Base-by-base conservation (phyloP, 2,329 filamentous ascomycete species). In the Penicillium sp. region DNA sequence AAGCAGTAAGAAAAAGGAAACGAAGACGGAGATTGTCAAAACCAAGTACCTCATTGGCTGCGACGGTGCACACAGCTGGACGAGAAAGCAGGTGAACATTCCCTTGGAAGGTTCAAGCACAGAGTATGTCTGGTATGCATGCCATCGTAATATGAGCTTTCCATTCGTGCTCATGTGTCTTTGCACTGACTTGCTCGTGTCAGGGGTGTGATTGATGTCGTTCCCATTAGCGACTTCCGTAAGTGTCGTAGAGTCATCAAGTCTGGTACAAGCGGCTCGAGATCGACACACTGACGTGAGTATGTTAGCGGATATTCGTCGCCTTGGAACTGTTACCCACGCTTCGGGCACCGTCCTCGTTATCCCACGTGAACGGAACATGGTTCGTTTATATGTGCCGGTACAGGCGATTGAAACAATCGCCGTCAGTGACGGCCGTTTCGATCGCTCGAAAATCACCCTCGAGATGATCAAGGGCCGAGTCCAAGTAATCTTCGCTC, bases 41-140 rank as follows among this genome's bases (percentile, higher is more conserved):
- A 81, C 83, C 6, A 87, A 87, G 68, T 91, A 88, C 61, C 78
- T 91, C 33, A 79, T 91, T 4, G 88, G 88, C 0, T 87, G 85
- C 46, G 88, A 90, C 62, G 88, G 88, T 0, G 88, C 88, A 0
- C 86, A 88, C 66, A 86, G 82, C 56, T 89, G 87, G 85, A 85
- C 84, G 0, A 77, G 88, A 40, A 79, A 81, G 55, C 79, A 85
- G 55, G 75, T 90, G 1, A 83, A 84, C 0, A 81, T 85, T 35
- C 77, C 81, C 35, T 76, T 87, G 49, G 77, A 83, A 49, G 85
- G 85, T 5, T 84, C 86, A 52, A 80, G 79, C 22, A 77, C 75
- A 1, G 75, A 79, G 56, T 74, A 75, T 44, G 71, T 77, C 14
- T 80, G 78, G 65, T 60, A 14, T 22, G 7, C 16, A 14, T 18